Conservation (phyloP, 75 land plant genomes). For the Pinus taeda region DNA sequence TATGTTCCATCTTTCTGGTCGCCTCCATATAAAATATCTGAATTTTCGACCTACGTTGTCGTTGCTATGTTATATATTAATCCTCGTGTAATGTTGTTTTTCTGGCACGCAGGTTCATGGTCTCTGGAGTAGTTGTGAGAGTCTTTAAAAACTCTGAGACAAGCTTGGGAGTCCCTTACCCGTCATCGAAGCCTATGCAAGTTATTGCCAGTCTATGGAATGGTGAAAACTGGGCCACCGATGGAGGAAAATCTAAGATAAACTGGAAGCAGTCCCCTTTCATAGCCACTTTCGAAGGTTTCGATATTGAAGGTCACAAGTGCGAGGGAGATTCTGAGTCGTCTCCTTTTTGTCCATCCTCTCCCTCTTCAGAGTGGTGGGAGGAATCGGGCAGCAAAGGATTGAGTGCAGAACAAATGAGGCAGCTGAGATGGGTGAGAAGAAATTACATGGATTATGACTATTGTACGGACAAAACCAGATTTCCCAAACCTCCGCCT, state of each 20-base stretch:
- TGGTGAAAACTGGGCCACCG: conserved; percentile 71
- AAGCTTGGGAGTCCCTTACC: conserved; percentile 22
- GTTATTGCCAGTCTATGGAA: conserved; percentile 59
- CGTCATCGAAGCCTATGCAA: conserved; percentile 36
- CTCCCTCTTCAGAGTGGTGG: conserved; percentile 48
- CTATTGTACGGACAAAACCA: conserved; percentile 52
- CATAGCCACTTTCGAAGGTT: conserved; percentile 28
- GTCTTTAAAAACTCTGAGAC: conserved; percentile 11
- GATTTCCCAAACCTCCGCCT: conserved; percentile 24
- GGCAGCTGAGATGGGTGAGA: conserved; percentile 23
- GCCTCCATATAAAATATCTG: too few relatives aligned
- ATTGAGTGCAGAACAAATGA: conserved; percentile 23
- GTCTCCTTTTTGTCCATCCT: conserved; percentile 14
- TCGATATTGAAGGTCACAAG: conserved; percentile 18
- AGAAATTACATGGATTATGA: conserved; percentile 50
- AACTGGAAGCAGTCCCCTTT: conserved; percentile 65
- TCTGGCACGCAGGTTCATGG: neutral
- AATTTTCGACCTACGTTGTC: too few relatives aligned
- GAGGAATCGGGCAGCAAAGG: conserved; percentile 15
- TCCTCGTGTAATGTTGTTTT: neutral
- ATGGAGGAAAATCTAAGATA: conserved; percentile 41
- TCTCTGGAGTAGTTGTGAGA: conserved; percentile 11
- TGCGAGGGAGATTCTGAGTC: too few relatives aligned
- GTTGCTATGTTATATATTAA: too few relatives aligned
- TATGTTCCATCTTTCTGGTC: neutral